Conservation (phyloP, 2,329 filamentous ascomycete species). For the Aspergillus chevalieri region DNA sequence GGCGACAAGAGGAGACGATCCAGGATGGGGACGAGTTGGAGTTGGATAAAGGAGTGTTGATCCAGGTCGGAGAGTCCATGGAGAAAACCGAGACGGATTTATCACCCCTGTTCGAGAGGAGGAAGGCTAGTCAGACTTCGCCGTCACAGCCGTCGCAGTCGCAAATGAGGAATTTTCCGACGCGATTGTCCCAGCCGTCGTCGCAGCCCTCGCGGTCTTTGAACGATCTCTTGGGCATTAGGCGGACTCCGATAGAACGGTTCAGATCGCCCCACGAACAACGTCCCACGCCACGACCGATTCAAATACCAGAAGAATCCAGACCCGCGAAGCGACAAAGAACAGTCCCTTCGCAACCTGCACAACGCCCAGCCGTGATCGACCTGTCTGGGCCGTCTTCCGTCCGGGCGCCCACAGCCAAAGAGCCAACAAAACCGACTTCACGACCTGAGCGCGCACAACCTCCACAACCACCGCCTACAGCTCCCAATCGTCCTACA, state of each 20-base stretch:
- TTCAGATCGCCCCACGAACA: constrained; percentile 63
- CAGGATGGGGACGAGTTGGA: constrained; percentile 76
- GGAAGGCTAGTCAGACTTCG: constrained; percentile 39
- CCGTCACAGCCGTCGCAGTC: constrained; percentile 30
- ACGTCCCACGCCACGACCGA: constrained; percentile 12
- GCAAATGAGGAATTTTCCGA: constrained; percentile 23
- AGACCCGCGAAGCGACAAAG: constrained; percentile 28
- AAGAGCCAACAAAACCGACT: background rate
- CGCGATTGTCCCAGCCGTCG: constrained; percentile 2
- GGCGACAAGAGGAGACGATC: constrained; percentile 62
- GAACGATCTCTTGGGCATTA: constrained; percentile 60
- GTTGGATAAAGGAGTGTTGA: constrained; percentile 68
- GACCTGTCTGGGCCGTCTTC: constrained; percentile 16
- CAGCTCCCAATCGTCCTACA: background rate
- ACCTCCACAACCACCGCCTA: background rate
- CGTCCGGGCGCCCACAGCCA: background rate
- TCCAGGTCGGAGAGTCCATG: constrained; percentile 73
- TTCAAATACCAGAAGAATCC: constrained; percentile 1
- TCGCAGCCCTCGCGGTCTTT: constrained; percentile 51
- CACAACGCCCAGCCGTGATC: constrained; percentile 10
- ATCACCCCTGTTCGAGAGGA: constrained; percentile 66
- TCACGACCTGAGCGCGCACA: background rate
- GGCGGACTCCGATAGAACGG: constrained; percentile 58
- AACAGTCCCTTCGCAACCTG: constrained; percentile 9
- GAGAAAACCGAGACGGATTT: constrained; percentile 71